Evolutionary conservation across 352 stramenopile genomes (phyloP).

Genomic region (Globisporangium canariense): DNA sequence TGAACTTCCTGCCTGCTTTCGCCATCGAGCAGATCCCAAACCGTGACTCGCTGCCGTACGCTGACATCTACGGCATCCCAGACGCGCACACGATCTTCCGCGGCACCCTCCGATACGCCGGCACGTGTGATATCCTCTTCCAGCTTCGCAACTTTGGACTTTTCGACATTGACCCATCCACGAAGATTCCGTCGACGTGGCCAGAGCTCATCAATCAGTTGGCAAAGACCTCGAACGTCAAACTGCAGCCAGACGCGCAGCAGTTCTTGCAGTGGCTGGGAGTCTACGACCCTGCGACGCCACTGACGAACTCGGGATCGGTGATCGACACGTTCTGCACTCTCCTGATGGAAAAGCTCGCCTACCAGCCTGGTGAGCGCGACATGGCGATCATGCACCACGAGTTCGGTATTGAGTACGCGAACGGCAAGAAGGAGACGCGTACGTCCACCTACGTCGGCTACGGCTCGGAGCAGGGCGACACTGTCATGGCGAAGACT

Average conservation of each 20-base stretch:
- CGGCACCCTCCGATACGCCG: constrained; percentile 92
- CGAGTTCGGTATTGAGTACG: constrained; percentile 81
- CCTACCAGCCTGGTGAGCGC: constrained; percentile 88
- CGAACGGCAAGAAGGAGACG: constrained; percentile 80
- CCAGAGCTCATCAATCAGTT: constrained; percentile 76
- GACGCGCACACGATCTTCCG: constrained; percentile 91
- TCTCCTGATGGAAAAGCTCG: constrained; percentile 87
- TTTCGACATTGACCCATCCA: constrained; percentile 65
- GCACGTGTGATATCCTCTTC: constrained; percentile 90
- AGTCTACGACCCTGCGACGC: constrained; percentile 50
- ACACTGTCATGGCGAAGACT: constrained; percentile 95
- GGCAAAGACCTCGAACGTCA: constrained; percentile 26
- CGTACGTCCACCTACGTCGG: constrained; percentile 90
- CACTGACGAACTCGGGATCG: constrained; percentile 47
- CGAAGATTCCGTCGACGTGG: constrained; percentile 68
- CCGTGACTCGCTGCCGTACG: constrained; percentile 91
- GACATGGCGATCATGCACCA: constrained; percentile 96
- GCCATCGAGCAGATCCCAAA: constrained; percentile 95
- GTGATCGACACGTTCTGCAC: constrained; percentile 84
- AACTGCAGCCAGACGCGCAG: constrained; percentile 48
- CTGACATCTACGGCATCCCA: constrained; percentile 93
- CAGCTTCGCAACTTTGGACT: constrained; percentile 90
- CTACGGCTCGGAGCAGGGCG: constrained; percentile 87
- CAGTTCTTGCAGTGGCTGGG: constrained; percentile 80
- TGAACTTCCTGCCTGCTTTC: constrained; percentile 89